Evolutionary conservation across 192 early-diverging fungal species (phyloP).

Genomic region (Backusella tarrabulga): DNA sequence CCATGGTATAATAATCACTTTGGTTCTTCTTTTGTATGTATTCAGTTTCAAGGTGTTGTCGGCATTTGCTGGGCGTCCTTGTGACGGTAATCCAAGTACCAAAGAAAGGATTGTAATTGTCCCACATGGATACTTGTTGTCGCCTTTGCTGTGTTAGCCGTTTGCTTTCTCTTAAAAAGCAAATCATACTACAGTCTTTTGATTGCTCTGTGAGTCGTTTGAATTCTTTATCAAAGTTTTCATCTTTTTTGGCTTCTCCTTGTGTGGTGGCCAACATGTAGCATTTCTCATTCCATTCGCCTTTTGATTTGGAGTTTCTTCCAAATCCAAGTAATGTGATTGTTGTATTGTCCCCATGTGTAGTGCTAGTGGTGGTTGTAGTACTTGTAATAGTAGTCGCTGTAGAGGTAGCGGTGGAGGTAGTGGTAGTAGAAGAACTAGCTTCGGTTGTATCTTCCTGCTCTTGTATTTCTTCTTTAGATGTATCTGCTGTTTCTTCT

Average conservation of each 20-base stretch:
- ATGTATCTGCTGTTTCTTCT: conserved; percentile 1
- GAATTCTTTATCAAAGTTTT: conserved; percentile 14
- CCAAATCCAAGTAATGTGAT: conserved; percentile 2
- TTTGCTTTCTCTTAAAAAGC: conserved; percentile 29
- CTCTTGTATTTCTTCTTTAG: neutral
- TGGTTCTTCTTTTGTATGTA: conserved; percentile 20
- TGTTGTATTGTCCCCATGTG: neutral
- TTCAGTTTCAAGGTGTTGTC: conserved; percentile 22
- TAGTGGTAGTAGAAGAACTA: neutral
- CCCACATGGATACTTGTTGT: conserved; percentile 12
- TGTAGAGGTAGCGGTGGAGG: neutral
- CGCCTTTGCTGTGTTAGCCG: conserved; percentile 4
- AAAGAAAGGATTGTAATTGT: conserved; percentile 29
- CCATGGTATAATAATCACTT: conserved; percentile 32
- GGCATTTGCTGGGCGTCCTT: conserved; percentile 18
- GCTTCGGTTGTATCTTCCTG: neutral
- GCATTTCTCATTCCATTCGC: conserved; percentile 34
- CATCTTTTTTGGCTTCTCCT: neutral
- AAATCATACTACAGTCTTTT: conserved; percentile 37
- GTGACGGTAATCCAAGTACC: conserved; percentile 31
- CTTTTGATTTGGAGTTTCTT: neutral
- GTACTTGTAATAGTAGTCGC: neutral
- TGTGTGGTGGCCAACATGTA: conserved; percentile 11
- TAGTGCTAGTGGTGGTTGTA: neutral
- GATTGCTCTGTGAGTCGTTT: conserved; percentile 9